Conservation (phyloP, 768 basidiomycete species). For the Cyathus striatus region DNA sequence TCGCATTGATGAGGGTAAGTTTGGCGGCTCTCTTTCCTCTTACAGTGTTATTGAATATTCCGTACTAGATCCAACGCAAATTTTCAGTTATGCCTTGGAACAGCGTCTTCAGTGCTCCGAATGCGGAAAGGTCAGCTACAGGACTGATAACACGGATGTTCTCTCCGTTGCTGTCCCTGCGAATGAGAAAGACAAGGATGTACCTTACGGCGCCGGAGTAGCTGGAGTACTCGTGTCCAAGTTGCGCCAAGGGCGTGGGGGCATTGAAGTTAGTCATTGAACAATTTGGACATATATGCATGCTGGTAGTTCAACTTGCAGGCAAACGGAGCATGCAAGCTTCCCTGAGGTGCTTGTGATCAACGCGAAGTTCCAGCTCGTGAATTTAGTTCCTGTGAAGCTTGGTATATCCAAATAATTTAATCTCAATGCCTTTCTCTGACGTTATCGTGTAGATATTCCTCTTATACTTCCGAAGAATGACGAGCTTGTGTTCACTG, state of each 20-base stretch:
- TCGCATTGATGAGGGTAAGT: conserved; percentile 23
- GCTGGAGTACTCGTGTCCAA: conserved; percentile 78
- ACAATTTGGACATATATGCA: not conserved
- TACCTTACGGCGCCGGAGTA: conserved; percentile 57
- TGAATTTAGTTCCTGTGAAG: conserved; percentile 96
- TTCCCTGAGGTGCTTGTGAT: conserved; percentile 88
- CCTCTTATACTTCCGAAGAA: conserved; percentile 67
- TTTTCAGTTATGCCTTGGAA: conserved; percentile 80
- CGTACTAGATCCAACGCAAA: conserved; percentile 64
- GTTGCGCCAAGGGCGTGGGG: conserved; percentile 59
- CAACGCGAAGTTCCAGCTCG: conserved; percentile 91
- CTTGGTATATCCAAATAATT: conserved; percentile 52
- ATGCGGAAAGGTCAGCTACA: conserved; percentile 81
- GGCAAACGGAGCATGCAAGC: conserved; percentile 72
- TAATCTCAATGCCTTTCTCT: not conserved
- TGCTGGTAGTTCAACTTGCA: conserved; percentile 18
- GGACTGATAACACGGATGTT: conserved; percentile 69
- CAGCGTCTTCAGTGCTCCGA: conserved; percentile 79
- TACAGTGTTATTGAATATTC: not conserved
- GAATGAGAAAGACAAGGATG: conserved; percentile 44
- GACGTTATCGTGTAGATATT: conserved; percentile 56
- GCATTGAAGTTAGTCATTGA: conserved; percentile 63
- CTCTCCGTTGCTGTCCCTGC: conserved; percentile 79
- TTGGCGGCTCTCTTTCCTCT: not conserved
- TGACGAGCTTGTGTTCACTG: conserved; percentile 54